phyloP scores from a whole-genome alignment of 257 asterid genomes.

The Lycium ferocissimum region DNA sequence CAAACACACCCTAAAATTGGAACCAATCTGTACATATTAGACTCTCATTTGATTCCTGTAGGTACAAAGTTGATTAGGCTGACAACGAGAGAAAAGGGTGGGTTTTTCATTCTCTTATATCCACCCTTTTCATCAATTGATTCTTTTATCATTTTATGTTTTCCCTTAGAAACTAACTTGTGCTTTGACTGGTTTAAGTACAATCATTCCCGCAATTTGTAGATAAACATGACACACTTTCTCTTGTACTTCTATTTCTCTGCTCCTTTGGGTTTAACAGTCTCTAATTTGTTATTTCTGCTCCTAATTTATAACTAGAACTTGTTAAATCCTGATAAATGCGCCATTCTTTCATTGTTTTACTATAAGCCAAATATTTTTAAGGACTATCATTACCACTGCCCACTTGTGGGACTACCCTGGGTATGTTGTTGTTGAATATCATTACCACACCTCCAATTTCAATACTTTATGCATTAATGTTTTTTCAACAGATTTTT shows the following conservation, averaged over 20 bases:
- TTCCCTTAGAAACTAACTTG: not conserved
- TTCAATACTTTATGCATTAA: not conserved
- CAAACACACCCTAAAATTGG: not conserved
- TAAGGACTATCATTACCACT: too few relatives aligned
- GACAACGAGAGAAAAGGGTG: not conserved
- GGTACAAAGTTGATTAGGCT: not conserved
- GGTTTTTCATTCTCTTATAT: not conserved
- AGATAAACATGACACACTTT: not conserved
- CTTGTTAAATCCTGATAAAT: not conserved
- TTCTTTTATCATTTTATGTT: not conserved
- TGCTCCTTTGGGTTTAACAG: not conserved
- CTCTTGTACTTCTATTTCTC: not conserved
- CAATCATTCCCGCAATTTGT: too few relatives aligned
- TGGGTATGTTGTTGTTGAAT: not conserved
- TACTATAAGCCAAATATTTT: not conserved
- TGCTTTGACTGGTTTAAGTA: not conserved
- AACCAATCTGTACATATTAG: constrained; percentile 11
- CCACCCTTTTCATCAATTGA: not conserved
- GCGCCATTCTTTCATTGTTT: not conserved
- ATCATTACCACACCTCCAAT: not conserved
- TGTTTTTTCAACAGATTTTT: not conserved
- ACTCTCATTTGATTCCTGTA: constrained; percentile 16
- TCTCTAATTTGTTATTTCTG: not conserved
- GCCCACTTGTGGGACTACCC: too few relatives aligned
- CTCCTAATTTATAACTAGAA: not conserved